Base-by-base conservation (phyloP, 176 grass and related monocot species). In the Carex littledalei region DNA sequence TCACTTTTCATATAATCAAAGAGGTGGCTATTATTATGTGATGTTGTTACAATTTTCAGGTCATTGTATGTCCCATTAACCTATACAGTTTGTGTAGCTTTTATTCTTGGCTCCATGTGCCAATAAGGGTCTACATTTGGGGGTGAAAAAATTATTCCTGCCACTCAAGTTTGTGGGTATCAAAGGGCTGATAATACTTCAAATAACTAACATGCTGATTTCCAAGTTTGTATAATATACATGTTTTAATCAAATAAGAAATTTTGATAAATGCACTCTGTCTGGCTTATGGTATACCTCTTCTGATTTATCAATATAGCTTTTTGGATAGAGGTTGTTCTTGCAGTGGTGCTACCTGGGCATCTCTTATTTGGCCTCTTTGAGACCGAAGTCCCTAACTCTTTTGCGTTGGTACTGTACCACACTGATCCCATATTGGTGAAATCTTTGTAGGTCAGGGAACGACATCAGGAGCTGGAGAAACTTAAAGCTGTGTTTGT, bases 401-500 rank as follows among this genome's bases (percentile, higher is more conserved):
- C 74, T 56, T 55, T 56, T 15, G 22, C 74, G 49, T 49, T 16
- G 6, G 39, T 21, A 45, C 37, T 78, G 49, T 78, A 56, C 72
- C 73, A 77, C 13, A 32, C 74, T 76, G 71, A 57, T 78, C 21
- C 21, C 5, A 32, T 34, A 55, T 78, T 34, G 14, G 49, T 62
- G 72, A 73, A 54, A 81, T 84, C 20, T 59, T 85, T 52, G 22
- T 80, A 99, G 96, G 87, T 95, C 86, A 94, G 82, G 64, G 96
- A 95, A 79, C 94, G 91, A 78, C 89, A 54, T 85, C 87, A 86
- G 39, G 93, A 99, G 79, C 67, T 99, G 84, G 90, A 95, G 85
- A 95, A 95, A 84, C 82, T 99, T 85, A 95, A 94, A 85, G 86
- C 73, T 78, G 90, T 90, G 69, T 99, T 95, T 86, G 88, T 99